Evolutionary conservation across 139 green algal genomes (phyloP).

Genomic region (Chlorella sp.): DNA sequence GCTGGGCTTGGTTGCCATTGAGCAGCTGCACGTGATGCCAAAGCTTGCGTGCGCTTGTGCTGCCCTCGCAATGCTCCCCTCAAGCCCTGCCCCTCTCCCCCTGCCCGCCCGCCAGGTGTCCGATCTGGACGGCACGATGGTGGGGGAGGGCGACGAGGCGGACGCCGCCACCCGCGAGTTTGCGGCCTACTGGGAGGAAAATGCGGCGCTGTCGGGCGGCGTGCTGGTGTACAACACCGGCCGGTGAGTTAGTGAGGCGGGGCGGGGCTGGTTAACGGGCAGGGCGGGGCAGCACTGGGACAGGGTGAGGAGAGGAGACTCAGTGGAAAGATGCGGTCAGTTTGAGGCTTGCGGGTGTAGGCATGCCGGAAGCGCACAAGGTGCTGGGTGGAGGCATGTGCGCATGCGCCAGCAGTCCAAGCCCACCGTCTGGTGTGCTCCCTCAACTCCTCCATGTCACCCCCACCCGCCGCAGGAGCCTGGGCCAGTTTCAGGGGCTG

Average conservation of each 20-base stretch:
- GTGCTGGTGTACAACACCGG: slow-evolving; percentile 90
- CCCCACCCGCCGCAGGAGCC: slow-evolving; percentile 2
- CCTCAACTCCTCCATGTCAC: neutral
- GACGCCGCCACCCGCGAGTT: slow-evolving; percentile 63
- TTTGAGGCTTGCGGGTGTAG: no score
- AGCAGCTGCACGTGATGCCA: no score
- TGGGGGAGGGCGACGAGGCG: slow-evolving; percentile 59
- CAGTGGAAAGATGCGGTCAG: no score
- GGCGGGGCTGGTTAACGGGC: no score
- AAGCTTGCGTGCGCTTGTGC: no score
- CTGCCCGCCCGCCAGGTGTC: slow-evolving; percentile 47
- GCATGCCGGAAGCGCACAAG: no score
- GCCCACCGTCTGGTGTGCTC: no score
- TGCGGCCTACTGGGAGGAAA: slow-evolving; percentile 81
- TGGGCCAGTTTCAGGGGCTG: slow-evolving; percentile 82
- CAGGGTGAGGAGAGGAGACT: no score
- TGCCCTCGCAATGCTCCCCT: neutral
- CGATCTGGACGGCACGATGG: slow-evolving; percentile 92
- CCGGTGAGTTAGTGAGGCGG: slow-evolving; percentile 45
- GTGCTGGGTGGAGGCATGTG: no score
- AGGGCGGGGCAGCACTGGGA: neutral
- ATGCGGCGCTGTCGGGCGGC: slow-evolving; percentile 62
- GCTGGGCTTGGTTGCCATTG: no score
- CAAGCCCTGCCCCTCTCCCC: no score
- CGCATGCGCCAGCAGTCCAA: no score